These are phyloP conservation scores for Samsoniella hepiali DNA, from an alignment of 2,329 filamentous ascomycete genomes.

Conservation along the genomic window DNA sequence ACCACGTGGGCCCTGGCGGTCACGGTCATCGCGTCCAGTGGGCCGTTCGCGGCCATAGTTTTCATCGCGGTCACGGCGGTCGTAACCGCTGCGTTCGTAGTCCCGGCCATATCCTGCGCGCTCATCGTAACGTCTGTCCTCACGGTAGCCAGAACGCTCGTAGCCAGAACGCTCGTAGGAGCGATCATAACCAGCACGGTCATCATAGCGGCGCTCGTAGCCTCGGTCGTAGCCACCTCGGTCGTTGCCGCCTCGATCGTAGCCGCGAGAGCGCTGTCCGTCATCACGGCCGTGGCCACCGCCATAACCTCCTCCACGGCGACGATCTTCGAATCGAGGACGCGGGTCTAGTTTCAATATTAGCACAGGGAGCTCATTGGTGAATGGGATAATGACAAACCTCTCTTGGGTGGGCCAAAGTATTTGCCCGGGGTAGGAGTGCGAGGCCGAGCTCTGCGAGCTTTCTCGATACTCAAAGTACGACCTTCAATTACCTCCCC, in stretches of 20 bases:
- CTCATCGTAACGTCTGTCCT: conserved; percentile 21
- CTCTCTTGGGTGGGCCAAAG: conserved; percentile 96
- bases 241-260: conserved; percentile 35
- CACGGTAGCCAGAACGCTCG: conserved; percentile 39
- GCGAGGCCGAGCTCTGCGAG: conserved; percentile 87
- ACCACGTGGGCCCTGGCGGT: conserved; percentile 39
- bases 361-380: background rate
- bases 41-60: conserved; percentile 38
- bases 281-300: conserved; percentile 57
- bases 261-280: conserved; percentile 40
- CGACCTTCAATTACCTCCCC: conserved; percentile 93
- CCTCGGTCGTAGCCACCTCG: conserved; percentile 42
- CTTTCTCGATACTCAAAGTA: conserved; percentile 97
- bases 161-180: conserved; percentile 34
- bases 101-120: conserved; percentile 51
- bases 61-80: conserved; percentile 36
- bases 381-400: conserved; percentile 50
- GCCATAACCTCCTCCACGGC: conserved; percentile 60
- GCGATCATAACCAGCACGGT: conserved; percentile 29
- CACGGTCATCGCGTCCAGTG: conserved; percentile 45
- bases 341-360: conserved; percentile 34
- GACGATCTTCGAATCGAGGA: conserved; percentile 57
- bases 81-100: conserved; percentile 49
- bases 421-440: conserved; percentile 98
- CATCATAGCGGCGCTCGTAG: conserved; percentile 36